Percentiles rank a stretch among this genome's conserved stretches.
phyloP scores from a whole-genome alignment of 2,329 filamentous ascomycete species.

The Calonectria fujianensis region DNA sequence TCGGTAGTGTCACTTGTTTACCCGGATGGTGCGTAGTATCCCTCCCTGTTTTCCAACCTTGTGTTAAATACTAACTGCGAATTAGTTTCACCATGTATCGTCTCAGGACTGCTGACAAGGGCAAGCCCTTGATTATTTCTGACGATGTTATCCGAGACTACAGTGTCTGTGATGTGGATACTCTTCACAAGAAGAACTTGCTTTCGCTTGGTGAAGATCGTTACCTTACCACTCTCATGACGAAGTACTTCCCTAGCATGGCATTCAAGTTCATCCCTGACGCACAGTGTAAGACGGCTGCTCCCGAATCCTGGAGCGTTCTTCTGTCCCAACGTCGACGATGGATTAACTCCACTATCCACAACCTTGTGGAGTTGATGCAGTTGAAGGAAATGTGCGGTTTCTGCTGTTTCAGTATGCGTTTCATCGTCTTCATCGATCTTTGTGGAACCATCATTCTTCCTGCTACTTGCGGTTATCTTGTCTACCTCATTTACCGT shows the following conservation, averaged over 20 bases:
- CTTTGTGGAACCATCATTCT: constrained; percentile 94
- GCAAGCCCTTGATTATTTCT: constrained; percentile 94
- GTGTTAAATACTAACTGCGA: constrained; percentile 59
- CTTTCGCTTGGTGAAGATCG: constrained; percentile 96
- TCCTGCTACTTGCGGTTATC: constrained; percentile 89
- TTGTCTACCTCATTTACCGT: constrained; percentile 90
- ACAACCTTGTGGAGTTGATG: constrained; percentile 95
- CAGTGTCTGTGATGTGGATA: constrained; percentile 91
- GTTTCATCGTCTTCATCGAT: constrained; percentile 96
- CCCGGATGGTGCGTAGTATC: constrained; percentile 89
- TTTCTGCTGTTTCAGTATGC: constrained; percentile 99
- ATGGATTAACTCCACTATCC: constrained; percentile 99
- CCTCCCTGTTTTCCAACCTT: background rate
- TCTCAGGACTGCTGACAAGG: constrained; percentile 93
- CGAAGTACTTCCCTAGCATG: constrained; percentile 96
- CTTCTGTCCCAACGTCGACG: constrained; percentile 97
- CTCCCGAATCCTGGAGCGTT: constrained; percentile 95
- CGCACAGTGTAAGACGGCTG: constrained; percentile 94
- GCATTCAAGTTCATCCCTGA: constrained; percentile 96
- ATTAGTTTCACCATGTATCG: constrained; percentile 99
- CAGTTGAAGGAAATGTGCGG: constrained; percentile 95
- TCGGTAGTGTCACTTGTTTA: constrained; percentile 98
- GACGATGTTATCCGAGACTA: constrained; percentile 93
- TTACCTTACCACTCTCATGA: constrained; percentile 98
- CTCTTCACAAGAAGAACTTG: constrained; percentile 97